phyloP scores from a whole-genome alignment of 331 rosid species.

The Malus hybrid region DNA sequence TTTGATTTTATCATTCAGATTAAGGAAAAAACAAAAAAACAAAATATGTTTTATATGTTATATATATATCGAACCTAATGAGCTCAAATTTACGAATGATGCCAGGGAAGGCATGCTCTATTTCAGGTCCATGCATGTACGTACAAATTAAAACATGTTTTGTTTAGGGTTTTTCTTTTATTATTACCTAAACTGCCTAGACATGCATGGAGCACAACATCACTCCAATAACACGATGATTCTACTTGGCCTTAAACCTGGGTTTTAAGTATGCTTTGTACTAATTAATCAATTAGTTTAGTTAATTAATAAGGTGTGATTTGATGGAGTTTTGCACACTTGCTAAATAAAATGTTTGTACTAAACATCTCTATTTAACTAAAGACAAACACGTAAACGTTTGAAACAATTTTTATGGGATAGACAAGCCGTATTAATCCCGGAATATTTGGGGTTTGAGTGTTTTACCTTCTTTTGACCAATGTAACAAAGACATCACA shows the following conservation, averaged over 20 bases:
- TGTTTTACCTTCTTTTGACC: conserved; percentile 1
- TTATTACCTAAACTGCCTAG: conserved; percentile 14
- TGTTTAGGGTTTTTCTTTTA: background rate
- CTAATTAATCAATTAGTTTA: too few relatives aligned
- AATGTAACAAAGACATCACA: background rate
- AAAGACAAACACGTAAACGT: background rate
- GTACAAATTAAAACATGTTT: background rate
- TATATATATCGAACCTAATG: background rate
- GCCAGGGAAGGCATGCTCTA: background rate
- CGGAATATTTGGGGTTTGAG: background rate
- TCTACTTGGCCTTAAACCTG: background rate
- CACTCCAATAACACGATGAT: background rate
- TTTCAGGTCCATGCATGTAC: background rate
- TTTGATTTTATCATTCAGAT: background rate
- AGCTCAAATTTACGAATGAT: background rate
- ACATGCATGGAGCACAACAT: background rate
- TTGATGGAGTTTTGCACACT: background rate
- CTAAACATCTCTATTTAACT: background rate
- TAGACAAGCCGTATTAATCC: too few relatives aligned
- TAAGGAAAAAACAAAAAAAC: background rate
- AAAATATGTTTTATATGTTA: too few relatives aligned
- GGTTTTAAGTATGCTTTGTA: too few relatives aligned
- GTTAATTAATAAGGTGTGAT: too few relatives aligned
- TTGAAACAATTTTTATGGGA: background rate
- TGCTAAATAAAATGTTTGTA: background rate